Conservation (phyloP, 345 rosid species). For the Brassica rapa region DNA sequence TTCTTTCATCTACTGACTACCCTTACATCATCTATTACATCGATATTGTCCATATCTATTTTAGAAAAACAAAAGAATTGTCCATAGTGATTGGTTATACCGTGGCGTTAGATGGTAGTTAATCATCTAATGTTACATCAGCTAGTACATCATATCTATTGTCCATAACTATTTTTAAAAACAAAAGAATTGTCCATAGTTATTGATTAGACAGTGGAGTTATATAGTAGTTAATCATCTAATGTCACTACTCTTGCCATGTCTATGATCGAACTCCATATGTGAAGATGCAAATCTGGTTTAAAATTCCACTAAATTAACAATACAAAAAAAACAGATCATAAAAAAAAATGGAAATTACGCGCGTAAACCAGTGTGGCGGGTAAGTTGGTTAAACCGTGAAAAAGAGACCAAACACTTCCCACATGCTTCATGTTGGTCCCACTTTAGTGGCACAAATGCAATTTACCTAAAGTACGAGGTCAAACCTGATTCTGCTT, state of each 20-base stretch:
- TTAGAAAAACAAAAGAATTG: background rate
- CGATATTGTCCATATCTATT: background rate
- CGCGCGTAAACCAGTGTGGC: background rate
- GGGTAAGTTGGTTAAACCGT: constrained; percentile 31
- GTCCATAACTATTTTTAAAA: background rate
- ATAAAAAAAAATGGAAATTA: background rate
- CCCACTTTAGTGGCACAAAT: constrained; percentile 30
- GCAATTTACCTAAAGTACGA: background rate
- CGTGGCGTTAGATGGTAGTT: background rate
- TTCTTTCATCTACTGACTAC: background rate
- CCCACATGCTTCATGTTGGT: constrained; percentile 30
- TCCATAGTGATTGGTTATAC: background rate
- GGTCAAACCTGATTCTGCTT: constrained; percentile 31
- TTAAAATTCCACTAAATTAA: background rate
- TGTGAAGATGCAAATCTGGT: background rate
- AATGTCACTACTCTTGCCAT: background rate
- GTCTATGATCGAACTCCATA: background rate
- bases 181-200: background rate
- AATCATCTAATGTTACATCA: background rate
- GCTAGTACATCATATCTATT: background rate
- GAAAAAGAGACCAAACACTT: constrained; percentile 24
- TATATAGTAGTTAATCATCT: too few species aligned
- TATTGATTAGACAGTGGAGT: background rate
- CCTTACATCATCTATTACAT: background rate
- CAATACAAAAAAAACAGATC: background rate